Evolutionary conservation across 495 filamentous ascomycete species (phyloP).

Genomic region (Sordaria brevicollis): DNA sequence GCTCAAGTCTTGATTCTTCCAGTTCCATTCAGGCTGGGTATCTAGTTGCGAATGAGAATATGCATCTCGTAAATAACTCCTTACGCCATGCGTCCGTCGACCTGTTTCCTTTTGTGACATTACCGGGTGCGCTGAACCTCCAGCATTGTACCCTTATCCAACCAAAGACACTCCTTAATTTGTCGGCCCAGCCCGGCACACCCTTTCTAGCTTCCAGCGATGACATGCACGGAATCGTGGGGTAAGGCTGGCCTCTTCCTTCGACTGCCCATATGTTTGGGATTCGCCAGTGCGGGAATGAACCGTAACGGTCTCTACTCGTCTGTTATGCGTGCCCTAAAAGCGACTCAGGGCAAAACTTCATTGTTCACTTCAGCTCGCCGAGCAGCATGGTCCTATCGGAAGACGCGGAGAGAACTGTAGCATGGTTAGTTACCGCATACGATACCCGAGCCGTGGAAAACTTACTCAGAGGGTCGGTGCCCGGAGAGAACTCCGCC

Average conservation of each 20-base stretch:
- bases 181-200: not conserved
- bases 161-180: not conserved
- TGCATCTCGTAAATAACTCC: not conserved
- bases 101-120: not conserved
- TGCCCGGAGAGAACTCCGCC: constrained; percentile 75
- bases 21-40: not conserved
- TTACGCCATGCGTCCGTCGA: not conserved
- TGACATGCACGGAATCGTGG: not conserved
- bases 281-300: not conserved
- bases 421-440: constrained; percentile 21
- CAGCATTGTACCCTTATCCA: not conserved
- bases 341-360: no score
- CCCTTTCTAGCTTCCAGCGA: not conserved
- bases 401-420: constrained; percentile 79
- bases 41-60: not conserved
- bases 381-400: constrained; percentile 71
- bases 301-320: not conserved
- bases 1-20: not conserved
- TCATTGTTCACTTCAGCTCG: constrained; percentile 46
- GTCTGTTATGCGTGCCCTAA: no score
- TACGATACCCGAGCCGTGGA: not conserved
- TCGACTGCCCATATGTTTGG: not conserved
- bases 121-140: not conserved
- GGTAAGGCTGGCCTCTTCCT: not conserved
- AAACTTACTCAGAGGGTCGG: constrained; percentile 78